Base-by-base conservation (phyloP, 345 rosid species). In the Brassica napus region DNA sequence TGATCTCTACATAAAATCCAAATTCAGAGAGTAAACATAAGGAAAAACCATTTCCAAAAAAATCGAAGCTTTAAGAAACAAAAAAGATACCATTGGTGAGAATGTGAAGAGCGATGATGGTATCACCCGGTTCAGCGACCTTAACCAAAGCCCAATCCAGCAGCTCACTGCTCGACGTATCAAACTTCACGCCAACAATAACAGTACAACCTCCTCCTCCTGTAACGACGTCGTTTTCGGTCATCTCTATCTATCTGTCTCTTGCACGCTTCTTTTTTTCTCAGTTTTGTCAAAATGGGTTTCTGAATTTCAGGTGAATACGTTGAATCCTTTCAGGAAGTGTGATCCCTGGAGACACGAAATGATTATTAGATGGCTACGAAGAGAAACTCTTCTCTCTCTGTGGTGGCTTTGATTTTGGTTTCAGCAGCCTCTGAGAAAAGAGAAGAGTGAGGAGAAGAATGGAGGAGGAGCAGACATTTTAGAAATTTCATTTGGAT, bases 91-190 rank as follows among this genome's bases (percentile, higher is more conserved):
- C 97, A 71, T 84, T 73, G 55, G 65, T 82, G 52, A 93, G 89
- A 57, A 93, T 92, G 77, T 95, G 99, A 77, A 95, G 87, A 67
- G 99, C 98, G 75, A 95, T 69, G 2, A 95, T 89, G 30, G 82
- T 85, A 75, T 93, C 98, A 47, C 96, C 96, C 34, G 97, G 94
- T 82, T 88, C 88, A 35, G 96, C 91, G 21, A 90, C 88, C 80
- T 91, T 91, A 77, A 91, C 93, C 63, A 95, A 79, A 62, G 97
- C 85, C 99, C 99, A 95, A 18, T 97, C 88, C 8, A 95, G 81
- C 66, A 93, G 80, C 86, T 93, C 98, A 65, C 87, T 86, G 76
- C 97, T 90, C 68, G 76, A 77, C 18, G 83, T 82, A 77, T 95
- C 94, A 54, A 93, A 74, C 82, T 88, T 93, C 75, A 92, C 89